A percentile compares a stretch with the other conserved stretches of the same genome.
These are phyloP conservation scores for Solanum clarkiae DNA, from an alignment of 257 asterid genomes.

Conservation along the genomic window DNA sequence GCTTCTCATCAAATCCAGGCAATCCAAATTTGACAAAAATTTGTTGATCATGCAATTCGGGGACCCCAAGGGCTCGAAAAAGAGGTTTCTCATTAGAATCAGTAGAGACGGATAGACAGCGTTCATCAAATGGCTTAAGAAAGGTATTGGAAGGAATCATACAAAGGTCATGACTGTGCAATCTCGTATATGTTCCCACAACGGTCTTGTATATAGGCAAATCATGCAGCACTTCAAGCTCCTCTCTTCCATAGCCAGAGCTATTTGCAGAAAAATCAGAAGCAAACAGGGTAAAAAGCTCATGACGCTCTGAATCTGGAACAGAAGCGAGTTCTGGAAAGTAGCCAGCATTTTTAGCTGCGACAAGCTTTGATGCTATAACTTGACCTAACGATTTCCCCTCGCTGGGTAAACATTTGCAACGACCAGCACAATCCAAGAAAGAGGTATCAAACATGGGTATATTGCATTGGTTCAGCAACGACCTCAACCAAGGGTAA, in stretches of 20 bases:
- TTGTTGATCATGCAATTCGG: constrained; percentile 71
- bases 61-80: constrained; percentile 80
- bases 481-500: constrained; percentile 74
- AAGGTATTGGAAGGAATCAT: constrained; percentile 76
- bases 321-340: constrained; percentile 50
- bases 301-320: constrained; percentile 52
- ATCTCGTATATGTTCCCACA: constrained; percentile 54
- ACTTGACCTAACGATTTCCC: constrained; percentile 63
- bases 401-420: constrained; percentile 58
- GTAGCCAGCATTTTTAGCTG: constrained; percentile 78
- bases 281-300: constrained; percentile 63
- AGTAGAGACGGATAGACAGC: constrained; percentile 55
- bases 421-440: constrained; percentile 67
- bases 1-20: constrained; percentile 63
- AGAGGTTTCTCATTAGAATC: constrained; percentile 53
- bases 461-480: constrained; percentile 75
- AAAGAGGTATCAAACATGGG: constrained; percentile 73
- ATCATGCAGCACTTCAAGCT: constrained; percentile 65
- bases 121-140: constrained; percentile 71
- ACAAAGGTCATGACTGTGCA: constrained; percentile 57
- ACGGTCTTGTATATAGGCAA: constrained; percentile 84
- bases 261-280: constrained; percentile 45
- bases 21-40: constrained; percentile 74
- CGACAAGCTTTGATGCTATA: constrained; percentile 67
- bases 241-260: constrained; percentile 54